phyloP scores from a whole-genome alignment of 139 green algal genomes.

The Micractinium sp. region DNA sequence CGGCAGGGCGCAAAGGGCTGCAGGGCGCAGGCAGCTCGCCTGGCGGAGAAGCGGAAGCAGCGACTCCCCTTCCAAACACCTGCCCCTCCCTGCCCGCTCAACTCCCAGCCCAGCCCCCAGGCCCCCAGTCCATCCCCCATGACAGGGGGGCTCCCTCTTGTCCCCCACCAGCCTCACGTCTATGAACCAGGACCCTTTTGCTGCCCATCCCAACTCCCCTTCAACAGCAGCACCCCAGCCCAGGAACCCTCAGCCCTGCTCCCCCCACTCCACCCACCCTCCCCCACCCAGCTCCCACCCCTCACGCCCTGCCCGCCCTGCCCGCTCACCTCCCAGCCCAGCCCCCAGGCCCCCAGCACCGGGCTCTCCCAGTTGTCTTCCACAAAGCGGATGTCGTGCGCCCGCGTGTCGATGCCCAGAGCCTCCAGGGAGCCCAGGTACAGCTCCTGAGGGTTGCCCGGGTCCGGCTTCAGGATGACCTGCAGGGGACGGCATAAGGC shows the following conservation, averaged over 20 bases:
- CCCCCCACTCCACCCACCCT: no score
- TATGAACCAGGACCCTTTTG: no score
- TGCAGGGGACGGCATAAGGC: constrained; percentile 29
- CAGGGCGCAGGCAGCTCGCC: no score
- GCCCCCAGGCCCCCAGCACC: constrained; percentile 82
- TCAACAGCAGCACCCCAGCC: no score
- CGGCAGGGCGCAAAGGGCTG: no score
- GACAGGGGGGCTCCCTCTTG: no score
- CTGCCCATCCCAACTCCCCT: no score
- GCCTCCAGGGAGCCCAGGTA: constrained; percentile 92
- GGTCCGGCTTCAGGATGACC: constrained; percentile 99
- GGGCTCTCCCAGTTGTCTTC: constrained; percentile 99
- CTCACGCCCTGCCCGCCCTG: neutral
- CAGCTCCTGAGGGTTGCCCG: constrained; percentile 96
- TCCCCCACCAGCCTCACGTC: no score
- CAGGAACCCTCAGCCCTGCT: no score
- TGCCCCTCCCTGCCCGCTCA: constrained; percentile 31
- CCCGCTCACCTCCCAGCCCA: constrained; percentile 91
- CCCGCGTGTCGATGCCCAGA: constrained; percentile 13
- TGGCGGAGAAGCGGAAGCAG: no score
- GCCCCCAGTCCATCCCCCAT: no score
- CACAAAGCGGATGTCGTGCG: constrained; percentile 96
- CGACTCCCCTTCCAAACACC: no score
- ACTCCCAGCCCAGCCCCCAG: constrained; percentile 89
- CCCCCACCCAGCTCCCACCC: neutral